Evolutionary conservation across 1,139 yeast species (phyloP).

Genomic region (Meyerozyma carpophila): DNA sequence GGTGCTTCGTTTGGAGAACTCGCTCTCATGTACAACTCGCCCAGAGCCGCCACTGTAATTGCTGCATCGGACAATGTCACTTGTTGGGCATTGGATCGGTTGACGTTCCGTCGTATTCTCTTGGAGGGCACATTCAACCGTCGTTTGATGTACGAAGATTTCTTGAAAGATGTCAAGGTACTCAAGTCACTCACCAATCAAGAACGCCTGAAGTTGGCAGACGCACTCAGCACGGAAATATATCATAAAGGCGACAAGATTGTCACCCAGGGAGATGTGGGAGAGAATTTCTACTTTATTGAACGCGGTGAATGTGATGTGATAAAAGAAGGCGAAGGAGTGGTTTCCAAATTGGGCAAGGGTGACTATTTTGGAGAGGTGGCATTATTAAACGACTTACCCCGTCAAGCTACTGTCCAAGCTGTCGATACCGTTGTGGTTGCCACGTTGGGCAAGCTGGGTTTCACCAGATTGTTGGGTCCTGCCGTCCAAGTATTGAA

Average conservation of each 20-base stretch:
- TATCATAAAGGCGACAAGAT: conserved; percentile 71
- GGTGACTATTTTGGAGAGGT: conserved; percentile 97
- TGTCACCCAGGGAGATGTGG: conserved; percentile 83
- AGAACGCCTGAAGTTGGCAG: conserved; percentile 89
- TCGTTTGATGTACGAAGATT: conserved; percentile 85
- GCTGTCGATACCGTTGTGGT: conserved; percentile 76
- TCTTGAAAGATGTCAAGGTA: conserved; percentile 82
- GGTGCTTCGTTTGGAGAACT: conserved; percentile 95
- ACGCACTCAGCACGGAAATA: conserved; percentile 78
- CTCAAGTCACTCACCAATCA: conserved; percentile 67
- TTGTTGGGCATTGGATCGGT: conserved; percentile 88
- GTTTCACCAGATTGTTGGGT: conserved; percentile 89
- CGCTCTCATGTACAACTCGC: conserved; percentile 95
- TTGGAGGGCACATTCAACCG: conserved; percentile 87
- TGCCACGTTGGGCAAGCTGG: conserved; percentile 86
- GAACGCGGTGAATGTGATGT: conserved; percentile 87
- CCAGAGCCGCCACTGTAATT: conserved; percentile 92
- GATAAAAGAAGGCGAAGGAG: conserved; percentile 51
- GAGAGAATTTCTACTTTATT: conserved; percentile 86
- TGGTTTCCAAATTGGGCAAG: conserved; percentile 55
- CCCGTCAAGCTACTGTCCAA: conserved; percentile 90
- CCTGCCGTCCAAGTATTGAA: conserved; percentile 83
- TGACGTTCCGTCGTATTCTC: conserved; percentile 82
- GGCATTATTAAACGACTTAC: conserved; percentile 84
- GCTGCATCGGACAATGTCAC: conserved; percentile 64